phyloP scores from a whole-genome alignment of 495 filamentous ascomycete species.

The Platismatia glauca region DNA sequence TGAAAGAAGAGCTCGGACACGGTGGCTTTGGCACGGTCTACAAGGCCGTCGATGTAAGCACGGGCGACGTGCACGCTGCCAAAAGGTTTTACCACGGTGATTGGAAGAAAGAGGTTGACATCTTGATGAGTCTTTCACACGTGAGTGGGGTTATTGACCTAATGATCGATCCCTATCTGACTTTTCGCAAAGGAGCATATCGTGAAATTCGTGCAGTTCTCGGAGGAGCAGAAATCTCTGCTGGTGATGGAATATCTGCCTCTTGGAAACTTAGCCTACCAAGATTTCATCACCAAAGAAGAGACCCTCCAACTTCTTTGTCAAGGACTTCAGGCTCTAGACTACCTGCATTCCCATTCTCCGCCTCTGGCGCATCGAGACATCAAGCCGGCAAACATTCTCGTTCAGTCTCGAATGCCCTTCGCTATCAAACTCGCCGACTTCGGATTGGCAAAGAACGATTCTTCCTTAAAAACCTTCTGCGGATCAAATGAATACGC shows the following conservation, averaged over 20 bases:
- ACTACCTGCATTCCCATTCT: conserved; percentile 7
- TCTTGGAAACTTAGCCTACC: conserved; percentile 6
- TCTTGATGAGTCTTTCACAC: conserved; percentile 4
- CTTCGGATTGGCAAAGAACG: not conserved
- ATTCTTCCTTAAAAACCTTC: not conserved
- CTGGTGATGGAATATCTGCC: conserved; percentile 4
- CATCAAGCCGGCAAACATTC: conserved; percentile 2
- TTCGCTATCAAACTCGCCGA: conserved; percentile 2
- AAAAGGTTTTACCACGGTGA: conserved; percentile 64
- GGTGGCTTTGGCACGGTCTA: conserved; percentile 72
- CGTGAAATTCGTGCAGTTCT: conserved; percentile 9
- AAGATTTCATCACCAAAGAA: conserved; percentile 9
- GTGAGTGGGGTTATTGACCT: conserved; percentile 4
- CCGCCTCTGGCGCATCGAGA: conserved; percentile 6
- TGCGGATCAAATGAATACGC: not conserved
- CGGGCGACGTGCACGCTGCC: conserved; percentile 59
- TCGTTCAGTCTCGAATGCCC: not conserved
- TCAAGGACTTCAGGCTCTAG: conserved; percentile 4
- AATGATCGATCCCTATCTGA: conserved; percentile 1
- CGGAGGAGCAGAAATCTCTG: not conserved
- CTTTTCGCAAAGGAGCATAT: conserved; percentile 2
- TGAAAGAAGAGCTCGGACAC: conserved; percentile 61
- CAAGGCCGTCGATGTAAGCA: conserved; percentile 58
- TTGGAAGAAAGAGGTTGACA: conserved; percentile 40
- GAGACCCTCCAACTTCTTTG: conserved; percentile 4